Evolutionary conservation across 78 protist species (phyloP), one percentile per base, ranked within the genome.

Genomic region (Dictyostelium brefeldianum): DNA sequence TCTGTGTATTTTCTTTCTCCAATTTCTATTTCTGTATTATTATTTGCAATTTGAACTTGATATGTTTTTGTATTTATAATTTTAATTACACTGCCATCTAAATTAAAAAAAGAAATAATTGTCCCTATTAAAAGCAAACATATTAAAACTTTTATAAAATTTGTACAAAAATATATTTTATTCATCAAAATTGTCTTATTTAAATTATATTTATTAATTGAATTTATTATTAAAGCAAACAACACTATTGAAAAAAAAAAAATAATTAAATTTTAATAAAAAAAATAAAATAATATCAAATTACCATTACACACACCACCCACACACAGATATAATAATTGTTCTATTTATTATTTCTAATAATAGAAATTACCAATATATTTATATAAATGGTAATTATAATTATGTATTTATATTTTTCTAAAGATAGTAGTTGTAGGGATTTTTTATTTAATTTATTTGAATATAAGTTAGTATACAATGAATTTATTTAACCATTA

Each of bases 241-340:
- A 59, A 59, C n/a, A 59, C n/a, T n/a, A n/a, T n/a, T n/a, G 25
- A 59, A 59, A 59, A 59, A 59, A 56, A 59, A 59, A 59, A n/a
- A n/a, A 57, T 15, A n/a, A 11, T 8, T 15, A 11, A 6, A 11
- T n/a, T 53, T 5, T 54, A 54, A 2, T 10, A 18, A 54, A 18
- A 54, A 54, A 54, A 54, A 54, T 3, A 54, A 54, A 54, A 18
- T 1, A 6, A 17, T n/a, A n/a, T n/a, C n/a, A n/a, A n/a, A n/a
- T n/a, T n/a, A n/a, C n/a, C n/a, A n/a, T n/a, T n/a, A n/a, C n/a
- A n/a, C n/a, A n/a, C n/a, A n/a, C n/a, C n/a, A n/a, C n/a, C n/a
- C n/a, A n/a, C n/a, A n/a, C n/a, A n/a, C n/a, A n/a, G n/a, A n/a
- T n/a, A n/a, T n/a, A n/a, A n/a, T n/a, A n/a, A n/a, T n/a, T n/a